A percentile compares a stretch with the other conserved stretches of the same genome.
phyloP scores from a whole-genome alignment of 1,139 yeast genomes.

The Blastobotrys capitulatus region DNA sequence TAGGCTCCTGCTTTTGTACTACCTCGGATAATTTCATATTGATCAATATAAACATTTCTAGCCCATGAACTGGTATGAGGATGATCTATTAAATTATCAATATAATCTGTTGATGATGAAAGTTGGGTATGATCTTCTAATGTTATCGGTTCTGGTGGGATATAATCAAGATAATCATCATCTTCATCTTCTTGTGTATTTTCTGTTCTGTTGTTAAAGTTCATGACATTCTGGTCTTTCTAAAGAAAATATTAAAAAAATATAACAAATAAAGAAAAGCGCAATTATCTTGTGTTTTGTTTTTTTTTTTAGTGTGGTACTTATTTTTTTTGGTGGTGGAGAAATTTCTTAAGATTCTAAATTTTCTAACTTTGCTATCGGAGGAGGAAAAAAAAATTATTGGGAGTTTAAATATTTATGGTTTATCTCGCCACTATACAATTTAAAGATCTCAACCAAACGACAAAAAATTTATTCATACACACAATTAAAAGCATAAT shows the following conservation, averaged over 20 bases:
- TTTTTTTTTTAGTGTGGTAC: too few species aligned
- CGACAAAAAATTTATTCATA: too few species aligned
- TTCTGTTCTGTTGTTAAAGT: background rate
- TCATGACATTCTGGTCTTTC: background rate
- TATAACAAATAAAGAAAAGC: background rate
- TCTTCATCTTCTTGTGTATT: background rate
- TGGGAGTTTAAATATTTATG: too few species aligned
- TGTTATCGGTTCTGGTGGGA: constrained; percentile 21
- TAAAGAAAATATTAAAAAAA: background rate
- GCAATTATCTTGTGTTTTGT: background rate
- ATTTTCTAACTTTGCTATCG: too few species aligned
- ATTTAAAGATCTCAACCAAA: too few species aligned
- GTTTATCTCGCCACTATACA: too few species aligned
- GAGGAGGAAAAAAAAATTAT: too few species aligned
- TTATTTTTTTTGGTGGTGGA: background rate
- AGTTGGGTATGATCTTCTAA: constrained; percentile 22
- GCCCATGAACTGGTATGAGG: constrained; percentile 33
- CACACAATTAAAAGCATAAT: too few species aligned
- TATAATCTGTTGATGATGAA: background rate
- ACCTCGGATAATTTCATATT: constrained; percentile 39
- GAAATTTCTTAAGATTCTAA: too few species aligned
- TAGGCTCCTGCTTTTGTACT: constrained; percentile 32
- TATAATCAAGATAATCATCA: constrained; percentile 10
- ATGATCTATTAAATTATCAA: background rate
- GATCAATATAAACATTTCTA: constrained; percentile 35